Percentiles rank a stretch among this genome's conserved stretches.
Evolutionary conservation across 2,329 filamentous ascomycete species (phyloP).

Genomic region (Pestalotiopsis sp.): DNA sequence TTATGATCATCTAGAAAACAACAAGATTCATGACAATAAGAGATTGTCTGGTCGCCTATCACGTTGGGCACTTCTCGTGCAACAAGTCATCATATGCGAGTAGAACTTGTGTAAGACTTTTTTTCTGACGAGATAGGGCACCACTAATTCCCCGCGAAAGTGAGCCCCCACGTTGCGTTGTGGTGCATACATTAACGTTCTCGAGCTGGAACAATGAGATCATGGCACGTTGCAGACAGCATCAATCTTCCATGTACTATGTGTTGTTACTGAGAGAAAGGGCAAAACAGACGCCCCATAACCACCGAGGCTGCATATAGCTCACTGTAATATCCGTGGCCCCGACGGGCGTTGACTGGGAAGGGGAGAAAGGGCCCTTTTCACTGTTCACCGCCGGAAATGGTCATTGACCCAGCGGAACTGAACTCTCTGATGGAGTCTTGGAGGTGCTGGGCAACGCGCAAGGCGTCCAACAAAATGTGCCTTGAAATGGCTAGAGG

Average conservation of each 20-base stretch:
- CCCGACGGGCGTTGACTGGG: not conserved
- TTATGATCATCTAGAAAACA: not conserved
- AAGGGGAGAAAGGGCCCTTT: not conserved
- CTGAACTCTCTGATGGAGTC: not conserved
- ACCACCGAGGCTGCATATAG: not conserved
- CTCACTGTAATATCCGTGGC: not conserved
- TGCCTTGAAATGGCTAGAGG: slow-evolving; percentile 3
- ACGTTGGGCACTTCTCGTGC: not conserved
- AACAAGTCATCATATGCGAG: not conserved
- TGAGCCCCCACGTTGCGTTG: not conserved
- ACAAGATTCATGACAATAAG: not conserved
- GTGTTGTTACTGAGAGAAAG: not conserved
- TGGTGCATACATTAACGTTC: not conserved
- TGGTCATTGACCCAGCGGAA: not conserved
- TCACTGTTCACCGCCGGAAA: slow-evolving; percentile 1
- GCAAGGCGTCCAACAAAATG: not conserved
- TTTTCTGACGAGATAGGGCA: not conserved
- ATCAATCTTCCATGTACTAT: not conserved
- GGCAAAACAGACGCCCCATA: not conserved
- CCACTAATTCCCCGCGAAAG: slow-evolving; percentile 7
- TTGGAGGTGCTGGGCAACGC: not conserved
- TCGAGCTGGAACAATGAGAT: slow-evolving; percentile 12
- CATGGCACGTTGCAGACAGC: slow-evolving; percentile 10
- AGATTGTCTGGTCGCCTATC: not conserved
- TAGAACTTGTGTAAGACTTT: not conserved